Base-by-base conservation (phyloP, 1,284 basidiomycete species). In the Ustilago sp. region DNA sequence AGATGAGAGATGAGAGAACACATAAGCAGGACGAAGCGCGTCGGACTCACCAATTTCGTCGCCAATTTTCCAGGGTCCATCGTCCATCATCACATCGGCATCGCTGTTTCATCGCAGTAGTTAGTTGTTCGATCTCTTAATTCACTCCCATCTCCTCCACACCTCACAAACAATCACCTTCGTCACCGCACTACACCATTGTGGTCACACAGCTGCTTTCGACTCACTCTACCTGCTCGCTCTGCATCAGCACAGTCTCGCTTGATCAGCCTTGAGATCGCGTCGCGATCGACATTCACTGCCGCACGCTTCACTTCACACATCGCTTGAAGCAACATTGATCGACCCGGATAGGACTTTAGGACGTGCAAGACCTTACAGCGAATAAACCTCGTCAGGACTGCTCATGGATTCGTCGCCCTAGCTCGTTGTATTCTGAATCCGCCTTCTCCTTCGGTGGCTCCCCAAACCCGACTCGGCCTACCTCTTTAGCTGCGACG, bases 41-140 rank as follows among this genome's bases (percentile, higher is more conserved):
- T 63, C 68, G 41, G 52, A 52, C 54, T 57, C 53, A 48, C 61
- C 61, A 53, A 61, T 70, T 59, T 63, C 62, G 62, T 70, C 62
- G 68, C 58, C 58, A 52, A 39, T 53, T 60, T 70, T 59, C 59
- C 59, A 71, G 68, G 68, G 64, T 72, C 64, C 69, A 71, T 59
- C 55, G 43, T 58, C 63, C 38, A 53, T 45, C 53, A 67, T 51
- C 58, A 32, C 65, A 63, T 54, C 67, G 17, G 28, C 57, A 45
- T 47, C 55, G 41, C 57, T 35, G 9, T 11, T 58, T 57, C 23
- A 34, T 58, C 56, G 31, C 32, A 43, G 13, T 19, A 35, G 32
- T 47, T 28, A 28, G 23, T 28, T 28, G 36, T 32, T 47, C 50
- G n/a, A 28, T 53, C 57, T 28, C 50, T 19, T 9, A 15, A 7